Evolutionary conservation across 78 protist species (phyloP).

Genomic region (Cavenderia fasciculata): DNA sequence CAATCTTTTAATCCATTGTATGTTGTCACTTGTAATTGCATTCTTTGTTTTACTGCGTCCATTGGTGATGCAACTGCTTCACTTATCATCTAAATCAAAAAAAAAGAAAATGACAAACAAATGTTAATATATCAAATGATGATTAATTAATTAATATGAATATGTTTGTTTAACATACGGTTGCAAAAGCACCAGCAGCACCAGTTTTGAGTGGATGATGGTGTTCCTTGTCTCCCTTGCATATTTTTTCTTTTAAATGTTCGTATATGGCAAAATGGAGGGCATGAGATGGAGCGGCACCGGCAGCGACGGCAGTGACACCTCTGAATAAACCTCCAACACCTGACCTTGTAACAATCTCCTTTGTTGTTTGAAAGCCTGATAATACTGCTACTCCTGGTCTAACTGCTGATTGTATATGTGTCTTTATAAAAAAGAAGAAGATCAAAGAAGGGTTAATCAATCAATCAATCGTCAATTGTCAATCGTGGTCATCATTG

Average conservation of each 20-base stretch:
- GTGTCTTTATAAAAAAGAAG: conserved; percentile 27
- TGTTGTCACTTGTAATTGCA: conserved; percentile 73
- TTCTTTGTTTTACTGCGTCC: conserved; percentile 85
- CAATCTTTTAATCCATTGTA: conserved; percentile 70
- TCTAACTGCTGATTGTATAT: conserved; percentile 55
- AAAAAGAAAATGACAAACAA: background rate
- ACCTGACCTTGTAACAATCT: conserved; percentile 63
- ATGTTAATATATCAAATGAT: background rate
- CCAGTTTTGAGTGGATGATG: conserved; percentile 60
- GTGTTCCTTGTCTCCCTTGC: conserved; percentile 4
- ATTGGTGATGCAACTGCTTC: conserved; percentile 86
- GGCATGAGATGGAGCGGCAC: conserved; percentile 86
- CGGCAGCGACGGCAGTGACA: conserved; percentile 79
- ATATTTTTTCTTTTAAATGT: conserved; percentile 29
- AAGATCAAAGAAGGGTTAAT: too few species aligned
- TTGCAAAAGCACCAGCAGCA: conserved; percentile 78
- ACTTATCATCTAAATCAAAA: conserved; percentile 25
- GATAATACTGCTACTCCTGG: conserved; percentile 6
- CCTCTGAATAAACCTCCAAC: conserved; percentile 73
- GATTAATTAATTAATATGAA: background rate
- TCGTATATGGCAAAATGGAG: conserved; percentile 81
- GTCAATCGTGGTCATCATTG: background rate
- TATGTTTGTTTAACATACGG: too few species aligned
- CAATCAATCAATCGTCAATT: too few species aligned
- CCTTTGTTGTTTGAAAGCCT: conserved; percentile 29